Conservation (phyloP, 768 basidiomycete species). For the Polyporus arcularius region DNA sequence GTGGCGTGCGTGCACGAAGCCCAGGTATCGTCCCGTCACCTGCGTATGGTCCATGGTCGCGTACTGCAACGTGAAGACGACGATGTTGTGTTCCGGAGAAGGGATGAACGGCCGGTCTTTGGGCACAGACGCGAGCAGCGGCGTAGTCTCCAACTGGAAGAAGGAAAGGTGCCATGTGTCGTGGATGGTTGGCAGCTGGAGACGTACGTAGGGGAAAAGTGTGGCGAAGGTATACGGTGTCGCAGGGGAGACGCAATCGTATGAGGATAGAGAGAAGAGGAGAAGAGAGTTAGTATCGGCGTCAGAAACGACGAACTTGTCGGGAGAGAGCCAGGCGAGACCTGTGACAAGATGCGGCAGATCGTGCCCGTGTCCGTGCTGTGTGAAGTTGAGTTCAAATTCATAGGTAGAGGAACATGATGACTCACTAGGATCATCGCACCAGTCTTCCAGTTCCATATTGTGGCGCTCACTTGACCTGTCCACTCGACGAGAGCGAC, state of each 20-base stretch:
- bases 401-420: background rate
- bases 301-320: slow-evolving; percentile 41
- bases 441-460: slow-evolving; percentile 58
- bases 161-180: slow-evolving; percentile 7
- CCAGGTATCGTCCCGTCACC: slow-evolving; percentile 14
- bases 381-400: background rate
- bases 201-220: background rate
- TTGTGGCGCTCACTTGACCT: slow-evolving; percentile 34
- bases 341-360: slow-evolving; percentile 38
- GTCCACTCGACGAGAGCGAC: slow-evolving; percentile 42
- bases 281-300: slow-evolving; percentile 42
- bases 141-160: slow-evolving; percentile 10
- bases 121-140: slow-evolving; percentile 15
- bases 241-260: slow-evolving; percentile 2
- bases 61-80: slow-evolving; percentile 30
- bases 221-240: background rate
- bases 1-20: slow-evolving; percentile 35
- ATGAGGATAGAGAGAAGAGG: slow-evolving; percentile 31
- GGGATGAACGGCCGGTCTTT: slow-evolving; percentile 25
- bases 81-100: slow-evolving; percentile 24
- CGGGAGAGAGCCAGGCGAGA: slow-evolving; percentile 47
- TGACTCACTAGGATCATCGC: slow-evolving; percentile 42
- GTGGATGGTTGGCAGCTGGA: slow-evolving; percentile 8
- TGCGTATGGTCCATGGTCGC: slow-evolving; percentile 6
- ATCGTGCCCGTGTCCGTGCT: slow-evolving; percentile 32